Conservation (phyloP, 768 basidiomycete genomes). For the Rickenella mellea region DNA sequence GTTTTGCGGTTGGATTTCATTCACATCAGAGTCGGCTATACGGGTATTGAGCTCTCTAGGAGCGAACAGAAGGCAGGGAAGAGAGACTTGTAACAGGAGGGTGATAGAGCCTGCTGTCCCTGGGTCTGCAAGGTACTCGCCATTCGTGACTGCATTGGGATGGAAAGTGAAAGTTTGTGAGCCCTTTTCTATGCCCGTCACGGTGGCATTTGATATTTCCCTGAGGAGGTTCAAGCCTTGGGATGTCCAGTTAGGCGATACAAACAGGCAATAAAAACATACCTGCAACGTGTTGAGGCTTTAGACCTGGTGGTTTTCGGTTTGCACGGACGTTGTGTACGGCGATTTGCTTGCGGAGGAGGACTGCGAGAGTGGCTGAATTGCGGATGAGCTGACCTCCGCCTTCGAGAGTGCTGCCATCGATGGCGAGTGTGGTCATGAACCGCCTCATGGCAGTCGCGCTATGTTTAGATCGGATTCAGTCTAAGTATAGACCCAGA, state of each 20-base stretch:
- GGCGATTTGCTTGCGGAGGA: constrained; percentile 49
- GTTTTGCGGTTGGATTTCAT: constrained; percentile 2
- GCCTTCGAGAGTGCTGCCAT: constrained; percentile 38
- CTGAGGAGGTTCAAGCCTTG: constrained; percentile 60
- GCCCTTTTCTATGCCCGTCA: constrained; percentile 43
- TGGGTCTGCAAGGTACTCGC: constrained; percentile 37
- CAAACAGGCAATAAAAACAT: constrained; percentile 8
- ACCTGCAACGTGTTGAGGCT: constrained; percentile 68
- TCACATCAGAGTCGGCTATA: neutral
- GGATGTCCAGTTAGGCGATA: neutral
- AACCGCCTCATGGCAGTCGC: neutral
- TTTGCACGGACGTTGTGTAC: constrained; percentile 53
- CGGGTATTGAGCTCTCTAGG: constrained; percentile 2
- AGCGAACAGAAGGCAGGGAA: constrained; percentile 61
- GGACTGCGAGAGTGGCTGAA: constrained; percentile 52
- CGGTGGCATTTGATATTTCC: constrained; percentile 44
- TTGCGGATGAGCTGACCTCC: constrained; percentile 74
- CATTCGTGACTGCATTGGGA: constrained; percentile 35
- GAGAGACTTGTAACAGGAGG: constrained; percentile 60
- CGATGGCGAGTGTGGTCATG: constrained; percentile 14
- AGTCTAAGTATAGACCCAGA: too few relatives aligned
- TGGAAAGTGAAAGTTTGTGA: constrained; percentile 46
- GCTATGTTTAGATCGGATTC: too few relatives aligned
- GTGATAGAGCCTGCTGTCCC: constrained; percentile 64
- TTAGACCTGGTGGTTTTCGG: constrained; percentile 55